A percentile compares a stretch with the other conserved stretches of the same genome.
phyloP scores from a whole-genome alignment of 805 yeast genomes.

The Pichia pseudocactophila region DNA sequence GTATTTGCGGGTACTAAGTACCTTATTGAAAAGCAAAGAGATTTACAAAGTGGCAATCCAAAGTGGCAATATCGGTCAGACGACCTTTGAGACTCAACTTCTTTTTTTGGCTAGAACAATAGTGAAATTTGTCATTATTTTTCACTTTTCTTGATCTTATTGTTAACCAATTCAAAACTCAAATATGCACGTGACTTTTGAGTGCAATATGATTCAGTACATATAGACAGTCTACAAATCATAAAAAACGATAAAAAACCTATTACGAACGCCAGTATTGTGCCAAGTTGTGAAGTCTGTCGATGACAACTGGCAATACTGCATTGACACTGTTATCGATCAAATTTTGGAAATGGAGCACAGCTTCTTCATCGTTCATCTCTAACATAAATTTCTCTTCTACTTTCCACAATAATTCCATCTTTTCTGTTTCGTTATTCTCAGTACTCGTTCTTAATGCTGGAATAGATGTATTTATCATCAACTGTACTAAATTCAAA shows the following conservation, averaged over 20 bases:
- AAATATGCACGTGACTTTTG: no score
- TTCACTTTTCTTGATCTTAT: no score
- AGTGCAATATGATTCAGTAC: no score
- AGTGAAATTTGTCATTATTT: no score
- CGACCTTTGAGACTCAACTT: no score
- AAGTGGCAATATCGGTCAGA: neutral
- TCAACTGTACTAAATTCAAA: constrained; percentile 80
- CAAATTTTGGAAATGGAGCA: constrained; percentile 84
- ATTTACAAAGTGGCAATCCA: neutral
- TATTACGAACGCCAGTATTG: constrained; percentile 92
- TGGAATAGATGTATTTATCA: constrained; percentile 90
- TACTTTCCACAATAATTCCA: constrained; percentile 80
- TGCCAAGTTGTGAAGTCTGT: constrained; percentile 87
- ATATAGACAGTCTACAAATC: no score
- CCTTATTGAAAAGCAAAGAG: neutral
- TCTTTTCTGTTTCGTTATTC: constrained; percentile 55
- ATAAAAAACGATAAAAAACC: neutral
- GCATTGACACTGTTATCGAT: constrained; percentile 94
- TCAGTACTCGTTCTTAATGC: constrained; percentile 47
- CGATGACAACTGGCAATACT: constrained; percentile 88
- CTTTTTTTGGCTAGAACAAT: no score
- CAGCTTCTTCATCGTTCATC: constrained; percentile 93
- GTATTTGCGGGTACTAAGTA: neutral
- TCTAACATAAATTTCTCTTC: constrained; percentile 91
- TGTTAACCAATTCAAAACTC: no score